Evolutionary conservation across 106 monocot genomes (phyloP), one percentile per base, ranked within the genome.

Genomic region (Agapanthus africanus): DNA sequence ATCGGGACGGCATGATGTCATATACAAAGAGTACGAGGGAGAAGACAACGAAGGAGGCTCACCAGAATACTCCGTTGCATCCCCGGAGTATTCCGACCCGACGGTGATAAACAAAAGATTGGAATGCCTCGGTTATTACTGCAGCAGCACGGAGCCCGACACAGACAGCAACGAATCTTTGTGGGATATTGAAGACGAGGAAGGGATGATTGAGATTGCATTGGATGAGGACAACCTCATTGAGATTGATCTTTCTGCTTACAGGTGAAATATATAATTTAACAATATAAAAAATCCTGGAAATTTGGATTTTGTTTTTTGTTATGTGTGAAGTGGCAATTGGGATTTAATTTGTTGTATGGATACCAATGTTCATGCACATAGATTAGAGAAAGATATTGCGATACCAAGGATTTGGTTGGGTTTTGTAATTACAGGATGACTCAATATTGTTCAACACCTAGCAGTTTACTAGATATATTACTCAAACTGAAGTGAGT

Each of bases 1-100:
- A 40, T 81, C 80, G 74, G 44, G 42, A 8, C 37, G 47, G 2
- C 79, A 82, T 27, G 79, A 86, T 39, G 77, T 79, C 11, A 86
- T 86, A 69, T 82, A 86, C 79, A 82, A 86, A 41, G 81, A 78
- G 26, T 71, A 72, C 50, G 78, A 82, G 18, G 78, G 51, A n/a
- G n/a, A n/a, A n/a, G n/a, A n/a, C n/a, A n/a, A n/a, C 4, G 72
- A 63, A 47, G 47, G 25, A 19, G 73, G 41, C 33, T 74, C n/a
- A 23, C 69, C 39, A 47, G 67, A 67, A 49, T n/a, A n/a, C n/a
- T n/a, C n/a, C n/a, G n/a, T n/a, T n/a, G n/a, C n/a, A n/a, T n/a
- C n/a, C n/a, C n/a, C n/a, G n/a, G 66, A 41, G 27, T 42, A 44
- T 73, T 28, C 7, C 26, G 13, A 25, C 19, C 13, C 39, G 37